Evolutionary conservation across 2,329 filamentous ascomycete genomes (phyloP).

Genomic region (Helicocarpus griseus): DNA sequence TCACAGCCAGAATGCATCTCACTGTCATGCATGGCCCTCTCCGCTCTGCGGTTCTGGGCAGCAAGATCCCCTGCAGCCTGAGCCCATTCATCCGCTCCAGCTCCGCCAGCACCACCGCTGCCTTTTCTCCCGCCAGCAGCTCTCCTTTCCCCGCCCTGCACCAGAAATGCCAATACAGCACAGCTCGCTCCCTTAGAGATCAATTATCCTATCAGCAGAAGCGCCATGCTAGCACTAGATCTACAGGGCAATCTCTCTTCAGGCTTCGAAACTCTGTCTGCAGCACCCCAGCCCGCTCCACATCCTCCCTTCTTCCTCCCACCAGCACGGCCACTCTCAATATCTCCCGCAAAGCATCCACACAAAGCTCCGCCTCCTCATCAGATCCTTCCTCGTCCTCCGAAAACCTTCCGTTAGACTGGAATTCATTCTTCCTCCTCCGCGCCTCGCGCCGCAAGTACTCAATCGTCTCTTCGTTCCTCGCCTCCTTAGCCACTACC

Average conservation of each 20-base stretch:
- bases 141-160: neutral
- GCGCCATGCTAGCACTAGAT: constrained; percentile 17
- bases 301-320: constrained; percentile 7
- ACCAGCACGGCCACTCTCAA: neutral
- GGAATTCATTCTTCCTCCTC: constrained; percentile 88
- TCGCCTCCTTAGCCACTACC: constrained; percentile 54
- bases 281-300: neutral
- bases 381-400: neutral
- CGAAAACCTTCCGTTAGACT: constrained; percentile 49
- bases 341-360: neutral
- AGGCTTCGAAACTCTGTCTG: neutral
- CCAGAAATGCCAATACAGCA: constrained; percentile 5
- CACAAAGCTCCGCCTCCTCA: constrained; percentile 1
- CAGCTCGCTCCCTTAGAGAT: constrained; percentile 4
- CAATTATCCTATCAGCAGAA: constrained; percentile 15
- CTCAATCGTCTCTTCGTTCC: constrained; percentile 67
- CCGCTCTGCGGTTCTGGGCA: constrained; percentile 23
- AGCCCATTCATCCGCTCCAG: constrained; percentile 16
- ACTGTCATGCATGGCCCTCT: constrained; percentile 22
- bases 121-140: neutral
- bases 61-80: constrained; percentile 17
- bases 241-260: constrained; percentile 12
- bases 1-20: constrained; percentile 17
- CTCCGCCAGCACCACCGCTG: neutral
- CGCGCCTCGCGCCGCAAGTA: constrained; percentile 76